phyloP scores from a whole-genome alignment of 352 stramenopile genomes.

The Pythium brachiatum region DNA sequence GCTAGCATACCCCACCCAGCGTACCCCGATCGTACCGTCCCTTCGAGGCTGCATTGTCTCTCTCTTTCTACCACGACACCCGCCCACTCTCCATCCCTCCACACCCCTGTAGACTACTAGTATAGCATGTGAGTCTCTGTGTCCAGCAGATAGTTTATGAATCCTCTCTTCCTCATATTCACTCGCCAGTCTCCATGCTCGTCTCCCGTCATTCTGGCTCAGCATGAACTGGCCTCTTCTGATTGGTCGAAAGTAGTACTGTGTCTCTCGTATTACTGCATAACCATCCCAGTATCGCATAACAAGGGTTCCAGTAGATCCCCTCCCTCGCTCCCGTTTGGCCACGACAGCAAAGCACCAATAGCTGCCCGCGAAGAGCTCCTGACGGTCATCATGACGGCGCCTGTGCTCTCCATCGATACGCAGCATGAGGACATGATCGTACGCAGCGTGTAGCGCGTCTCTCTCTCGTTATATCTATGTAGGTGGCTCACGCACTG shows the following conservation, averaged over 20 bases:
- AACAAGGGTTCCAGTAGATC: slow-evolving; percentile 14
- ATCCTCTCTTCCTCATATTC: slow-evolving; percentile 7
- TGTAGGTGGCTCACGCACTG: background rate
- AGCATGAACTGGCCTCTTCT: slow-evolving; percentile 29
- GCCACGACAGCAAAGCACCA: slow-evolving; percentile 23
- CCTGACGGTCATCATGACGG: slow-evolving; percentile 54
- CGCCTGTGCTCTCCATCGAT: slow-evolving; percentile 90
- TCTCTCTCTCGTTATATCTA: background rate
- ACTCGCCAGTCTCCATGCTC: background rate
- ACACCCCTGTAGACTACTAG: background rate
- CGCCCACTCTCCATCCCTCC: background rate
- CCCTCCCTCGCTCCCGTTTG: slow-evolving; percentile 14
- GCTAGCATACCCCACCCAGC: background rate
- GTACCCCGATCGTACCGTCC: background rate
- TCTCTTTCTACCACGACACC: background rate
- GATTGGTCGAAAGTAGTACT: slow-evolving; percentile 22
- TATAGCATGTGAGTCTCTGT: slow-evolving; percentile 4
- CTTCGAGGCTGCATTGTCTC: background rate
- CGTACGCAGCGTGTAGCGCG: slow-evolving; percentile 37
- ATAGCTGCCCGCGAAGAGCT: slow-evolving; percentile 7
- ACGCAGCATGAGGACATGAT: slow-evolving; percentile 99
- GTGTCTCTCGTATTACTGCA: slow-evolving; percentile 3
- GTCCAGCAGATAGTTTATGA: background rate
- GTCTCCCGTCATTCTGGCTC: background rate
- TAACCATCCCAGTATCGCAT: slow-evolving; percentile 3